Evolutionary conservation across 1,139 yeast genomes (phyloP).

Genomic region (Pichia sp.): DNA sequence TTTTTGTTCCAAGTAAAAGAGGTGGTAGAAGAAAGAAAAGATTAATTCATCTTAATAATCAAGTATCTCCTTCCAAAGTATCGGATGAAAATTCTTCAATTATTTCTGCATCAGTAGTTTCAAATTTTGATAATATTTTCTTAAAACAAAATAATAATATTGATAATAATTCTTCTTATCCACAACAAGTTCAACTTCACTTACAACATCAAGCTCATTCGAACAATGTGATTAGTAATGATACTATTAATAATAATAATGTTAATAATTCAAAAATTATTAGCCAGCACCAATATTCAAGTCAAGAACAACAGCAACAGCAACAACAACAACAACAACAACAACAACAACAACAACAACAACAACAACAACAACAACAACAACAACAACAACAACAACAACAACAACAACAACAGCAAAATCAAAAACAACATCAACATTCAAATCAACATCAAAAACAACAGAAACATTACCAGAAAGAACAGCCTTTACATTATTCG

Average conservation of each 20-base stretch:
- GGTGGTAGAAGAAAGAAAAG: constrained; percentile 48
- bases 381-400: background rate
- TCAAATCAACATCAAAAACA: no score
- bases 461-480: no score
- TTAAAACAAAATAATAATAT: background rate
- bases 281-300: background rate
- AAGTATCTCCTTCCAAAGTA: background rate
- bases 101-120: constrained; percentile 4
- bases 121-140: background rate
- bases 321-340: constrained; percentile 1
- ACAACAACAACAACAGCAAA: background rate
- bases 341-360: background rate
- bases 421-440: no score
- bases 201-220: background rate
- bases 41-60: constrained; percentile 6
- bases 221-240: no score
- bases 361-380: background rate
- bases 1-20: constrained; percentile 52
- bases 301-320: background rate
- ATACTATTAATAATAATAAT: no score
- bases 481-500: no score
- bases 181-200: background rate
- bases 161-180: background rate
- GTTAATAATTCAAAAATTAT: no score
- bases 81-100: constrained; percentile 6